Conservation (phyloP, 345 rosid genomes). For the Aegle marmelos region DNA sequence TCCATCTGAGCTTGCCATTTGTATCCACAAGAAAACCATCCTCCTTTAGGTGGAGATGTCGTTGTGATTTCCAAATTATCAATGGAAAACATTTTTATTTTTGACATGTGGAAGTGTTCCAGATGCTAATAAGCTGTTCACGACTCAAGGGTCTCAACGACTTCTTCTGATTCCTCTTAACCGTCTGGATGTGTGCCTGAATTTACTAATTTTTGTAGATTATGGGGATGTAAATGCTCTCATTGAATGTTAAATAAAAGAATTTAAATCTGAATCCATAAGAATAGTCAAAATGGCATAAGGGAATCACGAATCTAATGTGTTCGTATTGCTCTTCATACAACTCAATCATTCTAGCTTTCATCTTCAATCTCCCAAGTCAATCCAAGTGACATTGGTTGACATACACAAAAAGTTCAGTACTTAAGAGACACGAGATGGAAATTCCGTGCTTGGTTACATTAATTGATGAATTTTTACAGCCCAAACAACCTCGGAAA, state of each 20-base stretch:
- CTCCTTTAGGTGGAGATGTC: not conserved
- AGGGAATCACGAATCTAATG: not conserved
- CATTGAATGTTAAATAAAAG: not conserved
- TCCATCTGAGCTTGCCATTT: constrained; percentile 37
- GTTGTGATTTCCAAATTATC: constrained; percentile 2
- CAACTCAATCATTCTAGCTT: not conserved
- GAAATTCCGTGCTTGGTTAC: not conserved
- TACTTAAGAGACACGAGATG: not conserved
- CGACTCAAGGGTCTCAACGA: constrained; percentile 6
- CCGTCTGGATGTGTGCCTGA: constrained; percentile 16
- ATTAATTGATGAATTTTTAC: not conserved
- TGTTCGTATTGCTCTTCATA: not conserved
- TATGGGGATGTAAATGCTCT: too few relatives aligned
- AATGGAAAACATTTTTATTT: not conserved
- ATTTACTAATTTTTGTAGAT: not conserved
- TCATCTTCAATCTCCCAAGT: not conserved
- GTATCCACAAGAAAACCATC: not conserved
- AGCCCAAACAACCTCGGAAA: not conserved
- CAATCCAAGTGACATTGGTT: not conserved
- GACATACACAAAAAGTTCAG: not conserved
- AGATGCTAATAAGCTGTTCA: constrained; percentile 2
- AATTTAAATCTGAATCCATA: not conserved
- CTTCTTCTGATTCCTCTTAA: not conserved
- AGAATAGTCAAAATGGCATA: not conserved
- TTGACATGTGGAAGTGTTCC: constrained; percentile 1